Conservation (phyloP, 1,284 basidiomycete genomes). For the Coniferiporia weirii region DNA sequence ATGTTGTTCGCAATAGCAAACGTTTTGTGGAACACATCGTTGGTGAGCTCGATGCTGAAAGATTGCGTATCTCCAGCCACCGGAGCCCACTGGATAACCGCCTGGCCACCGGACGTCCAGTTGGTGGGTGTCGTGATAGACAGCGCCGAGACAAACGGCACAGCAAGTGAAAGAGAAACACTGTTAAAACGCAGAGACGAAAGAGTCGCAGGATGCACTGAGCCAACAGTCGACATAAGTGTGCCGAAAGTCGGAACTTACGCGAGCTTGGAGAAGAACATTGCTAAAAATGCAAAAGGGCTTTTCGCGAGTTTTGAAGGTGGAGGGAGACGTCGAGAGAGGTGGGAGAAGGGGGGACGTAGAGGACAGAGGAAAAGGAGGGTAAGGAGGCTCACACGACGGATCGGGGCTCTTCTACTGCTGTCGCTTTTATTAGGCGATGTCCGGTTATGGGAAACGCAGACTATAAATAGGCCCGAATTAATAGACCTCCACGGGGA, state of each 20-base stretch:
- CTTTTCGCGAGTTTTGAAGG: conserved; percentile 1
- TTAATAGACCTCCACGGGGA: not conserved
- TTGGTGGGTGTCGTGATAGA: conserved; percentile 35
- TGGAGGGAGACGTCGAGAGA: conserved; percentile 1
- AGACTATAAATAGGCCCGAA: not conserved
- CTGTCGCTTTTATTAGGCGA: not conserved
- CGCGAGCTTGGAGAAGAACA: conserved; percentile 14
- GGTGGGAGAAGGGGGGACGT: not conserved
- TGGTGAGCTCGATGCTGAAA: conserved; percentile 40
- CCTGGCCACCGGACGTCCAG: conserved; percentile 30
- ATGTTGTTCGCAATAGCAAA: conserved; percentile 61
- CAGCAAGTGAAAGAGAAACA: conserved; percentile 35
- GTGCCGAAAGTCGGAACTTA: conserved; percentile 4
- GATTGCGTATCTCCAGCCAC: conserved; percentile 35
- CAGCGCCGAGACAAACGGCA: conserved; percentile 47
- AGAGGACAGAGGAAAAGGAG: conserved; percentile 3
- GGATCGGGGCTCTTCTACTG: not conserved
- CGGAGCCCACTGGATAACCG: conserved; percentile 46
- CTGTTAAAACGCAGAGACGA: conserved; percentile 26
- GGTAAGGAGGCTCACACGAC: conserved; percentile 3
- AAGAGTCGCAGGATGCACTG: not conserved
- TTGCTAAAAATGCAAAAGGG: not conserved
- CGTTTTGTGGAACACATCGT: conserved; percentile 46
- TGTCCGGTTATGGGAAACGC: not conserved
- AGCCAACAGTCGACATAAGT: not conserved